These are phyloP conservation scores for Triticum timopheevii DNA, from an alignment of 176 grass and related monocot genomes.

Conservation along the genomic window DNA sequence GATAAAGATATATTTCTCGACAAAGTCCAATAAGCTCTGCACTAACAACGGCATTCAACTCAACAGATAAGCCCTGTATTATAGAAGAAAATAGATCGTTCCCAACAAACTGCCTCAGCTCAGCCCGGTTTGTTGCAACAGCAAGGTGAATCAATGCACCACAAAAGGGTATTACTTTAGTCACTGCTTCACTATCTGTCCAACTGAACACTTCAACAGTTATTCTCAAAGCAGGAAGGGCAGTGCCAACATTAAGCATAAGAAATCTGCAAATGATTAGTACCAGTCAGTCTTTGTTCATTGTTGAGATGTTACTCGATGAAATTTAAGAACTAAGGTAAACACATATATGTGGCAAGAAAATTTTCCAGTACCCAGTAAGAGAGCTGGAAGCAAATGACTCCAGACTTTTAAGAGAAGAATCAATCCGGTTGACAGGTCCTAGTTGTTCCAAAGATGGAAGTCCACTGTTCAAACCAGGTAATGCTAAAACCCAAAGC, in stretches of 20 bases:
- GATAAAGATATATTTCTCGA: conserved; percentile 98
- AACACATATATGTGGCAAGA: conserved; percentile 1
- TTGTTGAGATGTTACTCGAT: conserved; percentile 24
- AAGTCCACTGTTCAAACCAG: conserved; percentile 72
- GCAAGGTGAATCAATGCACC: conserved; percentile 77
- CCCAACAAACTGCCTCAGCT: conserved; percentile 88
- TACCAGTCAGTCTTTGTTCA: conserved; percentile 25
- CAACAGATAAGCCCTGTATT: conserved; percentile 77
- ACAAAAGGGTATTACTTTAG: conserved; percentile 77
- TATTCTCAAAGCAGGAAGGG: conserved; percentile 68
- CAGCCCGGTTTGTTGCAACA: conserved; percentile 60
- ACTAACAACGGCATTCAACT: conserved; percentile 79
- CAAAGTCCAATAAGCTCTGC: conserved; percentile 93
- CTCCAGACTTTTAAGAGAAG: conserved; percentile 62
- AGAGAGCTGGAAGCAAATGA: conserved; percentile 73
- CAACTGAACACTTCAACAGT: conserved; percentile 73
- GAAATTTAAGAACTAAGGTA: conserved; percentile 22
- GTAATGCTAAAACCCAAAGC: conserved; percentile 73
- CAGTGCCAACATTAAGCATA: conserved; percentile 53
- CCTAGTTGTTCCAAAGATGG: conserved; percentile 91
- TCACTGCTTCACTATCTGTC: conserved; percentile 93
- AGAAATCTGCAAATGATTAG: conserved; percentile 60
- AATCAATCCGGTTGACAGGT: conserved; percentile 69
- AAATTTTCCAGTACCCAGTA: conserved; percentile 57
- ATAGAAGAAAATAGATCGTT: conserved; percentile 92